Base-by-base conservation (phyloP, 2,329 filamentous ascomycete species). In the Didymella exigua region DNA sequence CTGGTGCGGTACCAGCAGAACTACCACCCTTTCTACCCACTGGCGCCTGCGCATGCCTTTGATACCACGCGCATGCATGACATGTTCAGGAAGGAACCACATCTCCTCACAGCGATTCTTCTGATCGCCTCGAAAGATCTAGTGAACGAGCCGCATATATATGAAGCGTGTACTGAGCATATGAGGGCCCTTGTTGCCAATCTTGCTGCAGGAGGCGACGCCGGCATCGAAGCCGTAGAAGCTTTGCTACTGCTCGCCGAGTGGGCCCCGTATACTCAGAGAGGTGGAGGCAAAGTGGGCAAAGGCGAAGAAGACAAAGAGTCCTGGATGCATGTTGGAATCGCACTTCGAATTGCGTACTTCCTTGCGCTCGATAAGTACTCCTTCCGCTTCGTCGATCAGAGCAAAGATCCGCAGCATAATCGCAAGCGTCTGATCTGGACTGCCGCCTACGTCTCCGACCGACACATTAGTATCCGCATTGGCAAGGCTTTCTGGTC, bases 321-420 rank as follows among this genome's bases (percentile, higher is more conserved):
- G 26, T 87, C 87, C 0, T 91, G 88, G 88, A 90, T 90, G 87
- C 86, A 90, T 63, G 86, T 90, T 5, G 88, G 88, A 1, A 81
- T 88, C 18, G 88, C 88, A 3, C 75, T 91, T 6, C 82, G 88
- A 6, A 83, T 89, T 2, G 88, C 84, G 0, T 90, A 90, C 68
- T 88, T 88, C 45, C 82, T 90, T 14, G 85, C 85, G 1, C 78
- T 91, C 16, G 88, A 91, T 67, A 81, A 86, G 55, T 89, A 87
- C 18, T 86, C 86, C 0, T 86, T 90, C 62, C 80, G 84, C 37
- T 82, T 84, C 27, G 83, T 86, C 31, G 79, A 82, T 37, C 81
- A 83, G 10, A 80, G 80, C n/a, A 84, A 85, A 51, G 81, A 85
- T 8, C 80, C 82, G 24, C 78, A 82, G 18, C 84, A 86, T 65